Base-by-base conservation (phyloP, 495 filamentous ascomycete genomes). In the Xylaria cubensis region DNA sequence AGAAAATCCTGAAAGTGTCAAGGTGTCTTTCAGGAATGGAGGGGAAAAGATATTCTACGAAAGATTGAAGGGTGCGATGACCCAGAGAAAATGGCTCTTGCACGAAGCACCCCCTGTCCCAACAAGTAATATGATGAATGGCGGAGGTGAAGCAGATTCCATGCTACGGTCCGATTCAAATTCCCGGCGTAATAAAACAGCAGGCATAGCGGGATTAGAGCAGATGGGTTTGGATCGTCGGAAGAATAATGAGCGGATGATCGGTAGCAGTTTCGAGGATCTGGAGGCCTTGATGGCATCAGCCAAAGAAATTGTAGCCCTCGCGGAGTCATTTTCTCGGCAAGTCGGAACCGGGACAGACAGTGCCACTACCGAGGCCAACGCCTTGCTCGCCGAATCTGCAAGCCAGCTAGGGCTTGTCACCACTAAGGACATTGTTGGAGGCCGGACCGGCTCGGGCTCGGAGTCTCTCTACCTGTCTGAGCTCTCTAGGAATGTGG, bases 271-370 rank as follows among this genome's bases (percentile, higher is more conserved):
- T 2, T 98, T 99, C 77, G 96, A 98, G 77, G 96, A 99, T 79
- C 87, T 99, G 17, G 95, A 97, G 77, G 94, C 97, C 2, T 87
- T 99, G 55, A 98, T 97, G 95, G 93, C 94, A 4, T 97, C 94
- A 12, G 96, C 97, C 9, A 98, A 98, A 78, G 92, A 98, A 75
- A 92, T 99, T 59, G 90, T 98, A 29, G 94, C 94, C 6, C 90
- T 99, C 39, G 96, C 96, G 4, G 96, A 98, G 80, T 91, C 87
- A 12, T 94, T 99, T 71, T 90, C 93, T 10, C 86, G 88, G 17
- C 91, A 93, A 74, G 88, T 88, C 10, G 89, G 90, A 19, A 79
- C 77, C 2, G 80, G 86, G 44, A 84, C 83, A 21, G 88, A 79
- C 61, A 89, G 86, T 39, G 87, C 80, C 44, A 87, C 88, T 3